Percentiles rank a stretch among this genome's conserved stretches.
These are phyloP conservation scores for Astrocystis sublimbata DNA, from an alignment of 495 filamentous ascomycete species.

Conservation along the genomic window DNA sequence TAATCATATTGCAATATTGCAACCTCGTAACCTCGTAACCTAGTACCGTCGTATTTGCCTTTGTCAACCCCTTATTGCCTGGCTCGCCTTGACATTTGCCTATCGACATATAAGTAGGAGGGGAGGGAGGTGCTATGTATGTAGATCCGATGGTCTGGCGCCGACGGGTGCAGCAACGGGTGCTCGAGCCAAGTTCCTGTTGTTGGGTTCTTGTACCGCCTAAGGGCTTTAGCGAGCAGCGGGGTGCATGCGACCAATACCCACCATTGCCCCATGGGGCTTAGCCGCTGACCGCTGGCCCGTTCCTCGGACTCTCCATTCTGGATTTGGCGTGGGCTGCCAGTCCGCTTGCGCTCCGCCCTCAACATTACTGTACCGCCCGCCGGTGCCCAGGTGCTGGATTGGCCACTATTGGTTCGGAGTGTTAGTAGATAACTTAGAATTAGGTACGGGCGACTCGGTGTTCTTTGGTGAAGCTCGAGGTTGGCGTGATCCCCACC, in stretches of 20 bases:
- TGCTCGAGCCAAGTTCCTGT: background rate
- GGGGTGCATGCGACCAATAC: conserved; percentile 6
- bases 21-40: too few relatives aligned
- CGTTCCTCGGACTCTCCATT: conserved; percentile 8
- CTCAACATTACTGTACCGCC: background rate
- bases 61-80: too few relatives aligned
- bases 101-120: too few relatives aligned
- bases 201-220: background rate
- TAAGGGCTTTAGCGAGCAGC: background rate
- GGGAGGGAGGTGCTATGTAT: too few relatives aligned
- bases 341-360: background rate
- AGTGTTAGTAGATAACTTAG: too few relatives aligned
- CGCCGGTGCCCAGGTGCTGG: too few relatives aligned
- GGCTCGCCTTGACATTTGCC: too few relatives aligned
- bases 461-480: background rate
- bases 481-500: conserved; percentile 8
- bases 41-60: too few relatives aligned
- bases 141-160: conserved; percentile 4
- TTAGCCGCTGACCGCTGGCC: background rate
- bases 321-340: background rate
- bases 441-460: background rate
- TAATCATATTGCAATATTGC: too few relatives aligned
- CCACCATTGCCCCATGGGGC: background rate
- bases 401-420: too few relatives aligned
- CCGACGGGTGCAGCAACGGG: background rate